Conservation (phyloP, 257 asterid genomes). For the Verbascum thapsus region DNA sequence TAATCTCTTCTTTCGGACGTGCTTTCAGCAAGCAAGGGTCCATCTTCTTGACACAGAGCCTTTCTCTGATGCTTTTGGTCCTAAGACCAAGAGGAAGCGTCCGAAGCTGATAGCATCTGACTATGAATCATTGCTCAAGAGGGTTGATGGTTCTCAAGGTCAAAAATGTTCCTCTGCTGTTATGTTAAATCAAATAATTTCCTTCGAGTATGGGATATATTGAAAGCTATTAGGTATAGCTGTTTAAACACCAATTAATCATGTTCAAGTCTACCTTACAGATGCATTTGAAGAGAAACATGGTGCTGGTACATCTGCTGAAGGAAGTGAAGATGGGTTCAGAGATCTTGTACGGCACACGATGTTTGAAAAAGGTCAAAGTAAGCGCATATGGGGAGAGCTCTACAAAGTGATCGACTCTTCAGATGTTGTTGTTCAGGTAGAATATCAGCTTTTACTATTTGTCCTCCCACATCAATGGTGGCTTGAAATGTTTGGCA, state of each 20-base stretch:
- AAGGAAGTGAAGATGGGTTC: slow-evolving; percentile 77
- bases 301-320: slow-evolving; percentile 59
- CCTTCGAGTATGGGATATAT: neutral
- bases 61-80: slow-evolving; percentile 87
- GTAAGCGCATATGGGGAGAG: slow-evolving; percentile 99
- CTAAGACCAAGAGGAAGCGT: slow-evolving; percentile 82
- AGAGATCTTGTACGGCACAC: slow-evolving; percentile 89
- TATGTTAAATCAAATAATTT: neutral
- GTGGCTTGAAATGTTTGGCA: too few species aligned
- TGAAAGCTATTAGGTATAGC: neutral
- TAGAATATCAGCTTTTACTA: slow-evolving; percentile 20
- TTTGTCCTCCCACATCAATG: neutral
- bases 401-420: slow-evolving; percentile 98
- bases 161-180: slow-evolving; percentile 19
- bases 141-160: slow-evolving; percentile 95
- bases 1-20: slow-evolving; percentile 7
- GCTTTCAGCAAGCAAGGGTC: slow-evolving; percentile 81
- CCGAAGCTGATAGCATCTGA: slow-evolving; percentile 73
- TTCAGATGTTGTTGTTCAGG: slow-evolving; percentile 96
- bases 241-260: too few species aligned
- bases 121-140: slow-evolving; percentile 71
- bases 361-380: slow-evolving; percentile 96
- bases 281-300: slow-evolving; percentile 81
- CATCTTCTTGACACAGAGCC: slow-evolving; percentile 93
- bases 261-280: slow-evolving; percentile 30